Conservation (phyloP, 2,329 filamentous ascomycete species). For the Fusarium sp. region DNA sequence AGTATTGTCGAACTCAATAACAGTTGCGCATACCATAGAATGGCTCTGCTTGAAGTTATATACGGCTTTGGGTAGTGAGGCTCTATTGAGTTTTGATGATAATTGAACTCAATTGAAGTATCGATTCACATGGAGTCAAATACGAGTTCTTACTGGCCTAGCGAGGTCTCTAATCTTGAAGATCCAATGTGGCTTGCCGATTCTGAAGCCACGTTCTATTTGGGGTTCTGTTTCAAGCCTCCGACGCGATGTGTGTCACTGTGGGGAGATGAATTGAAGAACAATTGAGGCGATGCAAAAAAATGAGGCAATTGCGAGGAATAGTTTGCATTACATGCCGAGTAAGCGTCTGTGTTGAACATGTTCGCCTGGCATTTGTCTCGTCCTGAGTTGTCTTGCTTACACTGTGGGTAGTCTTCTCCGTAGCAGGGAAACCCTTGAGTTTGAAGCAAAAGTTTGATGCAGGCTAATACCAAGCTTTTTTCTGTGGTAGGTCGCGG, state of each 20-base stretch:
- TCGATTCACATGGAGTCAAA: background rate
- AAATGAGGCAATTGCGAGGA: background rate
- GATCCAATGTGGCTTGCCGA: slow-evolving; percentile 15
- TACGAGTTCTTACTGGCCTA: background rate
- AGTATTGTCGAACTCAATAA: background rate
- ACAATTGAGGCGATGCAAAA: background rate
- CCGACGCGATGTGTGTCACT: slow-evolving; percentile 4
- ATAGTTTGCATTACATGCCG: background rate
- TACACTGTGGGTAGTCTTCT: background rate
- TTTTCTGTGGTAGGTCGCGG: background rate
- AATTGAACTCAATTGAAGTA: background rate
- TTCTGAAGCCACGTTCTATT: slow-evolving; percentile 11
- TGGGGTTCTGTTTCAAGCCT: slow-evolving; percentile 16
- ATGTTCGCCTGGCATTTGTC: background rate
- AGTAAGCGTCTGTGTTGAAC: background rate
- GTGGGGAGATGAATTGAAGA: background rate
- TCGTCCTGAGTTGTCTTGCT: background rate
- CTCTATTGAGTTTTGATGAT: background rate
- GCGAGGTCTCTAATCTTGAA: background rate
- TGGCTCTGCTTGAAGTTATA: background rate
- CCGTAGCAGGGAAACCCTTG: background rate
- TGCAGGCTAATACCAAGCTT: background rate
- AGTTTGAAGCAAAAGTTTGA: background rate
- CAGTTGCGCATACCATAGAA: background rate
- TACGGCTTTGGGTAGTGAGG: background rate